Evolutionary conservation across 345 rosid species (phyloP).

Genomic region (Trapa incisa): DNA sequence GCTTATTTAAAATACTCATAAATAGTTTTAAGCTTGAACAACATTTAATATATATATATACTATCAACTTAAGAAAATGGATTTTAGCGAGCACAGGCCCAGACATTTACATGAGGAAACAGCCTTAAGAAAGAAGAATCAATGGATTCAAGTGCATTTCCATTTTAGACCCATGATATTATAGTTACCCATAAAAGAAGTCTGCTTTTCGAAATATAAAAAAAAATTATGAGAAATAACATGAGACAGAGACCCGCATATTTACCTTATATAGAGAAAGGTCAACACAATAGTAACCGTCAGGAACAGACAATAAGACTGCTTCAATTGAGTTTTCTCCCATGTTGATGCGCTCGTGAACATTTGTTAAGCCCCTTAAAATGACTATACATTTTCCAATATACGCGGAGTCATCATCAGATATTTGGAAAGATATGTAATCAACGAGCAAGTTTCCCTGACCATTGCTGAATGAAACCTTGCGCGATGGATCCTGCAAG

Average conservation of each 20-base stretch:
- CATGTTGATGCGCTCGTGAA: constrained; percentile 18
- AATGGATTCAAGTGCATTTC: not conserved
- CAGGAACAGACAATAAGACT: constrained; percentile 45
- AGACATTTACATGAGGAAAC: not conserved
- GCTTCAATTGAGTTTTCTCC: constrained; percentile 46
- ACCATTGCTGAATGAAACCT: not conserved
- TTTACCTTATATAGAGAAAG: constrained; percentile 76
- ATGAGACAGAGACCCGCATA: not conserved
- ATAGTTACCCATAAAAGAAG: not conserved
- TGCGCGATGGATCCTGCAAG: not conserved
- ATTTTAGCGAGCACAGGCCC: not conserved
- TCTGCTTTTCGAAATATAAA: not conserved
- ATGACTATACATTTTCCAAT: constrained; percentile 48
- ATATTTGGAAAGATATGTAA: constrained; percentile 57
- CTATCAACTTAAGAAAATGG: not conserved
- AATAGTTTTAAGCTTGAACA: not conserved
- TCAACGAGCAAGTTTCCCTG: constrained; percentile 14
- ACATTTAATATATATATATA: constrained; percentile 3
- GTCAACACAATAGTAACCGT: constrained; percentile 58
- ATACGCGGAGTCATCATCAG: constrained; percentile 32
- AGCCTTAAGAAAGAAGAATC: not conserved
- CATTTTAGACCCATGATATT: not conserved
- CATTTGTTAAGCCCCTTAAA: constrained; percentile 40
- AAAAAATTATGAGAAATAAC: not conserved
- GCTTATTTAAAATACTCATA: not conserved